Evolutionary conservation across 2,329 filamentous ascomycete genomes (phyloP), one percentile per base, ranked within the genome.

Genomic region (Paraphoma sp.): DNA sequence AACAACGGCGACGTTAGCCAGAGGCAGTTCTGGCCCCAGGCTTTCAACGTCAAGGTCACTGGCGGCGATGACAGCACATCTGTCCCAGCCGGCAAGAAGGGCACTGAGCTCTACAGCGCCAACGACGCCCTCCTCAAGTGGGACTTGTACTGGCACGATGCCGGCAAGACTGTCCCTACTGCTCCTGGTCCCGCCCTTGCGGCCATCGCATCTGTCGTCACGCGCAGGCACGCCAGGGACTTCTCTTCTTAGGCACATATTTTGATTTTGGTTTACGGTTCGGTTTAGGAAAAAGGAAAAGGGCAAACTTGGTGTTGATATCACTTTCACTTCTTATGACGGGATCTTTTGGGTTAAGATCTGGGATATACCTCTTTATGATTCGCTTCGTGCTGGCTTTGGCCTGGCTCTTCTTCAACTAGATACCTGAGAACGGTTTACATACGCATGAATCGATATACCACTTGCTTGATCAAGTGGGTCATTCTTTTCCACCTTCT

Each of bases 1-100:
- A 73, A 73, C 65, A 73, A 71, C 53, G 73, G 73, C 44, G 57
- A 58, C 29, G 67, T 73, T 41, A 57, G 62, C 29, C 49, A 73
- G 45, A 63, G 71, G 52, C 73, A 75, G 54, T 71, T 73, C 64
- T 75, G 72, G 70, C 73, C 73, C 7, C 71, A 74, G 58, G 70
- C 69, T 16, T 73, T 73, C 66, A 75, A 74, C 58, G 66, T 75
- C 63, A 67, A 71, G 54, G 63, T 75, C 36, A 68, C 67, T 7
- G 69, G 69, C 17, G 72, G 72, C 33, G 63, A 71, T 16, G 64
- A 70, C 50, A 60, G 56, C 45, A 57, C 65, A 14, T 10, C 60
- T 30, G 51, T 73, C 1, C 71, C 71, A 2, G 54, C 56, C 12
- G 72, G 73, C 31, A 63, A 63, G 56, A 69, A 69, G 63, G 73